Percentiles rank a stretch among this genome's conserved stretches.
Evolutionary conservation across 176 grass and related monocot genomes (phyloP).

Genomic region (Triticum timopheevii): DNA sequence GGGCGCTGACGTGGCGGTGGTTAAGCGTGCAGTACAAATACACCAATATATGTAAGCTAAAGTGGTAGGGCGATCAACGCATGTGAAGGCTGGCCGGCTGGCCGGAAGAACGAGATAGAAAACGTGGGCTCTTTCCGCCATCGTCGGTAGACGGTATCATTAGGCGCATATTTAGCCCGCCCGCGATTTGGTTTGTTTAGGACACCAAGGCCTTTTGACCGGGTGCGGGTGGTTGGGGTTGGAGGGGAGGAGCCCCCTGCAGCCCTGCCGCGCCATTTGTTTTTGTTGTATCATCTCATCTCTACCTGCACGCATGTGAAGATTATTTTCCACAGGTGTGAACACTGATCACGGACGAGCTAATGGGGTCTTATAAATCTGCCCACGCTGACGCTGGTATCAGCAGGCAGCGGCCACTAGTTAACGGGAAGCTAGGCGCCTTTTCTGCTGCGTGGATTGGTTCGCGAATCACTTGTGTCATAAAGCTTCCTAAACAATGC

Average conservation of each 20-base stretch:
- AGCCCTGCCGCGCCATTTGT: neutral
- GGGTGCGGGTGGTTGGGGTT: neutral
- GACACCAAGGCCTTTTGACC: neutral
- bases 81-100: neutral
- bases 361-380: neutral
- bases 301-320: constrained; percentile 25
- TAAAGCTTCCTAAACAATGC: neutral
- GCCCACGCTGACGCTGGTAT: neutral
- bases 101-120: neutral
- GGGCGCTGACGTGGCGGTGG: neutral
- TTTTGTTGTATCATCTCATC: neutral
- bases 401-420: neutral
- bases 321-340: constrained; percentile 38
- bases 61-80: neutral
- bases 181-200: neutral
- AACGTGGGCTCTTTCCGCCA: neutral
- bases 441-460: neutral
- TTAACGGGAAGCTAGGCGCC: neutral
- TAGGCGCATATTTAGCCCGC: neutral
- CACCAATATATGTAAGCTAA: neutral
- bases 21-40: neutral
- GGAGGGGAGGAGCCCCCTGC: neutral
- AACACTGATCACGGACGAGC: neutral
- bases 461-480: neutral
- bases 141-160: neutral